Evolutionary conservation across 768 basidiomycete genomes (phyloP).

Genomic region (Trametes gibbosa): DNA sequence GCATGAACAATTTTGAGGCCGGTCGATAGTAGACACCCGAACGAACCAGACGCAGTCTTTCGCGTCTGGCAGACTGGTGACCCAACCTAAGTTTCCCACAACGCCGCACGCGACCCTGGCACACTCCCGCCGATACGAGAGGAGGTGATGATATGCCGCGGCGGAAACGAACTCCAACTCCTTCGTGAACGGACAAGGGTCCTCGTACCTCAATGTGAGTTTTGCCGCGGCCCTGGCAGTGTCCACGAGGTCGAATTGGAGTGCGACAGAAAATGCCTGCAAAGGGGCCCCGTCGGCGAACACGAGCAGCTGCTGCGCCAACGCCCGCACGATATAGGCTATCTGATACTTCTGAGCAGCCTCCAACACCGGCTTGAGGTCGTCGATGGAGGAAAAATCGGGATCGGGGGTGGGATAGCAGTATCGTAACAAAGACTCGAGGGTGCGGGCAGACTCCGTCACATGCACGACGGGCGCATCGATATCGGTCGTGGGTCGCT

Average conservation of each 20-base stretch:
- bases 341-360: slow-evolving; percentile 8
- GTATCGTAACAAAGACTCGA: not conserved
- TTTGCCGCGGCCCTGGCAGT: slow-evolving; percentile 59
- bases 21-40: too few relatives aligned
- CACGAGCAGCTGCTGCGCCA: not conserved
- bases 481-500: too few relatives aligned
- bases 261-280: not conserved
- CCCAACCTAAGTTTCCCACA: too few relatives aligned
- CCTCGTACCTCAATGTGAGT: not conserved
- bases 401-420: slow-evolving; percentile 5
- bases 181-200: not conserved
- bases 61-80: too few relatives aligned
- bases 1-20: too few relatives aligned
- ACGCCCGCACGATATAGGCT: not conserved
- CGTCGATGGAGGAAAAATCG: not conserved
- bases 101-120: not conserved
- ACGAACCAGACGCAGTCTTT: too few relatives aligned
- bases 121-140: not conserved
- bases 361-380: slow-evolving; percentile 1
- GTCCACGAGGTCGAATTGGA: slow-evolving; percentile 49
- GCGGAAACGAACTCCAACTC: not conserved
- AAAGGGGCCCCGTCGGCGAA: not conserved
- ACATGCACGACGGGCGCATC: too few relatives aligned
- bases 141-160: not conserved
- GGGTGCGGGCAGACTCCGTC: too few relatives aligned